Evolutionary conservation across 2,329 filamentous ascomycete species (phyloP).

Genomic region (Stromatinia cepivora): DNA sequence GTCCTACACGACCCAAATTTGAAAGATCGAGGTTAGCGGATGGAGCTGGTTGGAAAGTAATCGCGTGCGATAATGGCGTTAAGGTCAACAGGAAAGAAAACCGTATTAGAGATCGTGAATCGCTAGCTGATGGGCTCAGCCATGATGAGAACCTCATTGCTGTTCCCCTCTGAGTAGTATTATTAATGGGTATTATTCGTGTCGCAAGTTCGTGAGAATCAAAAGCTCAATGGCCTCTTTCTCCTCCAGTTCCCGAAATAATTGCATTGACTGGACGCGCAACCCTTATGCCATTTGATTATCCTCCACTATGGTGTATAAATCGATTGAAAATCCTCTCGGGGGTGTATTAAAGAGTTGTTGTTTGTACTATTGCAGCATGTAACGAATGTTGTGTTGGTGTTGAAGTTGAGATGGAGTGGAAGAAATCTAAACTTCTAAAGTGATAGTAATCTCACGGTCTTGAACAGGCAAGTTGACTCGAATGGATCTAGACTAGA

Average conservation of each 20-base stretch:
- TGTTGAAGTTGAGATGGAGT: conserved; percentile 10
- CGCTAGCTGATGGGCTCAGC: conserved; percentile 35
- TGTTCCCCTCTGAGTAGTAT: conserved; percentile 28
- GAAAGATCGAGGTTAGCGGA: conserved; percentile 75
- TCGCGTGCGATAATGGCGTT: conserved; percentile 48
- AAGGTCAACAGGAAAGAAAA: conserved; percentile 45
- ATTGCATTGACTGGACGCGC: conserved; percentile 22
- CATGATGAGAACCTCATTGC: conserved; percentile 41
- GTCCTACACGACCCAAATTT: conserved; percentile 76
- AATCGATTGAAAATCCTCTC: neutral
- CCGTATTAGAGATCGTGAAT: conserved; percentile 43
- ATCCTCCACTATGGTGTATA: conserved; percentile 10
- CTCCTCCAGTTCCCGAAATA: conserved; percentile 25
- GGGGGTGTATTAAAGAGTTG: neutral
- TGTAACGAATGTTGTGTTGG: conserved; percentile 17
- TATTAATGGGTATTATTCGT: conserved; percentile 24
- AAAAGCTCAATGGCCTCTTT: conserved; percentile 28
- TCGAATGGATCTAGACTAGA: conserved; percentile 12
- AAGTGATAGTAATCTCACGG: conserved; percentile 12
- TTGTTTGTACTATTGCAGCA: neutral
- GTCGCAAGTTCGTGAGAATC: conserved; percentile 24
- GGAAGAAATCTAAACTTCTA: conserved; percentile 5
- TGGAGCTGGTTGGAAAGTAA: conserved; percentile 62
- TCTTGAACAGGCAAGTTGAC: conserved; percentile 1
- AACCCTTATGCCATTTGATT: conserved; percentile 23